Base-by-base conservation (phyloP, 2,329 filamentous ascomycete genomes). In the Diplodia intermedia region DNA sequence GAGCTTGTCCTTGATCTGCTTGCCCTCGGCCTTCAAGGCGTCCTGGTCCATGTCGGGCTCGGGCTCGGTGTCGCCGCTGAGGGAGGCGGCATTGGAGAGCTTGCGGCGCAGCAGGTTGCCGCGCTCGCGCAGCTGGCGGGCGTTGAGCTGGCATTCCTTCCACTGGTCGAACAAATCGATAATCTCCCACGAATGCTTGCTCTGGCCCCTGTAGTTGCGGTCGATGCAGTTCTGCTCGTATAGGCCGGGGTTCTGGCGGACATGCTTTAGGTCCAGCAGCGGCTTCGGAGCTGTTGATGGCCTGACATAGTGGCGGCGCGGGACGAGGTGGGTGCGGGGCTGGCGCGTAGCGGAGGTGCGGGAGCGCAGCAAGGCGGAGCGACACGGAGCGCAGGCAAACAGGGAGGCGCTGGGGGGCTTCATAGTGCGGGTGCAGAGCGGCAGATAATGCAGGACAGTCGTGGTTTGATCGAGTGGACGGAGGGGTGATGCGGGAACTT, bases 151-250 rank as follows among this genome's bases (percentile, higher is more conserved):
- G 43, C 88, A 75, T 36, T 74, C 73, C 26, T 80, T 74, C 76
- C 82, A 79, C 75, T 79, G 78, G 71, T 84, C 78, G 71, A 82
- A 82, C 1, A 85, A 75, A 70, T 84, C 79, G 49, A 84, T 76
- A 54, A 90, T 89, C 49, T 80, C 79, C 74, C 81, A 84, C 2
- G 87, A 83, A 61, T 85, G 82, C 15, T 82, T 79, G 14, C 82
- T 79, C 66, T 86, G 84, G 0, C 80, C 77, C 15, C 78, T 84
- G 81, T 97, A 97, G 78, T 97, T 97, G 72, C 95, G 89, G 72
- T 93, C 90, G 69, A 90, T 78, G 80, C 92, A 97, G 76, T 96
- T 98, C 72, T 90, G 84, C 73, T 91, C 86, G 83, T 97, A 91
- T 18, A 96, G 85, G 15, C 90, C 87, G 18, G 91, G 88, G 79